Evolutionary conservation across 129 eudicot genomes (phyloP).

Genomic region (Oenanthe sinensis): DNA sequence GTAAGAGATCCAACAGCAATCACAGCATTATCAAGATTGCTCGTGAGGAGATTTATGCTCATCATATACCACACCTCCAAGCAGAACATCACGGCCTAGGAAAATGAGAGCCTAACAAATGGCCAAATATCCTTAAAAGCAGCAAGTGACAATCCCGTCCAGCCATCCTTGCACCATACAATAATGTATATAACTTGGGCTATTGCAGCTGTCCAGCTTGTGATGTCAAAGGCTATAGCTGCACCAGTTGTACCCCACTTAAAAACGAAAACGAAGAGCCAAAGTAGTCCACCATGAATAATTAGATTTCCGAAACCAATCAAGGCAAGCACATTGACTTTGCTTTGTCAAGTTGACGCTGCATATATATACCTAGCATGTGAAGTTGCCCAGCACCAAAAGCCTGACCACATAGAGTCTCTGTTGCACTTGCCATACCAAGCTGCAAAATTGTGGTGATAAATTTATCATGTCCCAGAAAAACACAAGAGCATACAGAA

Average conservation of each 20-base stretch:
- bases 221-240: constrained; percentile 36
- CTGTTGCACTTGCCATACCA: constrained; percentile 79
- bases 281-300: constrained; percentile 24
- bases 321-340: constrained; percentile 41
- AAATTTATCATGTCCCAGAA: background rate
- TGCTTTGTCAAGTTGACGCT: constrained; percentile 58
- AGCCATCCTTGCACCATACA: constrained; percentile 54
- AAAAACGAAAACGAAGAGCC: constrained; percentile 35
- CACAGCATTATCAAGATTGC: constrained; percentile 59
- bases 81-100: constrained; percentile 61
- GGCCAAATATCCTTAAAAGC: constrained; percentile 57
- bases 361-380: constrained; percentile 62
- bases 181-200: constrained; percentile 49
- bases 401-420: constrained; percentile 73
- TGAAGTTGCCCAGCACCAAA: constrained; percentile 51
- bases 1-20: constrained; percentile 57
- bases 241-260: constrained; percentile 53
- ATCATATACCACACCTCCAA: constrained; percentile 64
- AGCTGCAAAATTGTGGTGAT: constrained; percentile 25
- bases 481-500: background rate
- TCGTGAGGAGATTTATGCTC: constrained; percentile 50
- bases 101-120: constrained; percentile 54
- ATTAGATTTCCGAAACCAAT: constrained; percentile 30
- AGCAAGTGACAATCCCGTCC: constrained; percentile 42
- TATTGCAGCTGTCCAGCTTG: constrained; percentile 30